Evolutionary conservation across 768 basidiomycete genomes (phyloP).

Genomic region (Peribolospora baueri): DNA sequence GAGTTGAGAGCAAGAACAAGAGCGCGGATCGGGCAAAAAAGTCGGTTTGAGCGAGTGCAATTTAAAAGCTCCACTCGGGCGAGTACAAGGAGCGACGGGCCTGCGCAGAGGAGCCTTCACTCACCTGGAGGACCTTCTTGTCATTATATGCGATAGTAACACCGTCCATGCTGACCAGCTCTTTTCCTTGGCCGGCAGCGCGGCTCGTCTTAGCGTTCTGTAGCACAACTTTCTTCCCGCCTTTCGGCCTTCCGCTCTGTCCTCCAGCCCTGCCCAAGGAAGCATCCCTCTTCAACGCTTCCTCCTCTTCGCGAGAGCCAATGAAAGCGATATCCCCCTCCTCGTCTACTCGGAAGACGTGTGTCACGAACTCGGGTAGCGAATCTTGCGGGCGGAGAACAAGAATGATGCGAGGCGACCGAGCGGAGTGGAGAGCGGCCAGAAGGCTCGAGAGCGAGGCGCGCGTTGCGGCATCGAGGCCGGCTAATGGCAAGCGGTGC

Average conservation of each 20-base stretch:
- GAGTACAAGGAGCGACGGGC: no score
- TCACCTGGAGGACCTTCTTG: slow-evolving; percentile 13
- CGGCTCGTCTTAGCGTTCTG: background rate
- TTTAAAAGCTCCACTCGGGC: no score
- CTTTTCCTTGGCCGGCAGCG: slow-evolving; percentile 13
- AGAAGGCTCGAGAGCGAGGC: slow-evolving; percentile 33
- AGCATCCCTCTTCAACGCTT: no score
- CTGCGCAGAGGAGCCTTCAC: background rate
- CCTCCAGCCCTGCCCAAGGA: no score
- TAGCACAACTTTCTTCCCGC: background rate
- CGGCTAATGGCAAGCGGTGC: slow-evolving; percentile 33
- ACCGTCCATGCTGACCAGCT: slow-evolving; percentile 36
- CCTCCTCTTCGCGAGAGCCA: slow-evolving; percentile 26
- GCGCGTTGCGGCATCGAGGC: slow-evolving; percentile 42
- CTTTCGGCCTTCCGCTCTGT: background rate
- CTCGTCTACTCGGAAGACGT: slow-evolving; percentile 22
- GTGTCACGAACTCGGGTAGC: slow-evolving; percentile 46
- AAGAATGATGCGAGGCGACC: slow-evolving; percentile 37
- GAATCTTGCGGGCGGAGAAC: slow-evolving; percentile 45
- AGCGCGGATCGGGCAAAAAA: slow-evolving; percentile 22
- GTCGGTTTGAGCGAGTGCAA: slow-evolving; percentile 1
- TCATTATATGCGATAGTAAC: slow-evolving; percentile 49
- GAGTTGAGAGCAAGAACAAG: no score
- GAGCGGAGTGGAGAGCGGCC: slow-evolving; percentile 27
- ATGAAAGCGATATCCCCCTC: slow-evolving; percentile 25